phyloP scores from a whole-genome alignment of 164 flowering plant species.

The Umbilicus rupestris region DNA sequence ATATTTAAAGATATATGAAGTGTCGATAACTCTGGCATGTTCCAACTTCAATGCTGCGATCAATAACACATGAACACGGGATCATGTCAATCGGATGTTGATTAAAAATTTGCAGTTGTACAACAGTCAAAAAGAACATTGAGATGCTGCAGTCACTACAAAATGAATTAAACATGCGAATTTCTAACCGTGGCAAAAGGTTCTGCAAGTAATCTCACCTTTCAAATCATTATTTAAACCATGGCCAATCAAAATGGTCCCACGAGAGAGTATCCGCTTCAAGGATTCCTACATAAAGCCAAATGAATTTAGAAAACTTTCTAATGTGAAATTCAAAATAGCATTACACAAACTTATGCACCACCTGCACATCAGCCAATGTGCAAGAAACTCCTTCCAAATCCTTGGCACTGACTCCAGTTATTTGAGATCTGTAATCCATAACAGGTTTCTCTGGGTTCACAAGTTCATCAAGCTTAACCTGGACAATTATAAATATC shows the following conservation, averaged over 20 bases:
- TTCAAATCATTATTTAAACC: constrained; percentile 63
- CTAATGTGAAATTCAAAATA: not conserved
- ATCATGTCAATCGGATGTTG: not conserved
- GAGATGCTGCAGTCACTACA: not conserved
- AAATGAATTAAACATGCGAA: not conserved
- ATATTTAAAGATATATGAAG: constrained; percentile 58
- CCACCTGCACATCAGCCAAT: constrained; percentile 71
- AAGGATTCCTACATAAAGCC: constrained; percentile 41
- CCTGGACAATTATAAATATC: constrained; percentile 28
- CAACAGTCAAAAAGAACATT: not conserved
- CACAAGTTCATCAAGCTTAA: constrained; percentile 62
- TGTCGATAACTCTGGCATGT: constrained; percentile 81
- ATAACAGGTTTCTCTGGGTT: constrained; percentile 64
- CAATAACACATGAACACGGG: constrained; percentile 7
- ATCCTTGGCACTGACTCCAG: constrained; percentile 67
- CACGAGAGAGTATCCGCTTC: constrained; percentile 50
- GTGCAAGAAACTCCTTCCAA: constrained; percentile 52
- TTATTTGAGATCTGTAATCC: constrained; percentile 71
- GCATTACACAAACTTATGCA: not conserved
- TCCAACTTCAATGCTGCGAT: constrained; percentile 65
- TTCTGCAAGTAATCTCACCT: constrained; percentile 30
- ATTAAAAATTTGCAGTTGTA: not conserved
- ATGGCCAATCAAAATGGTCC: constrained; percentile 81
- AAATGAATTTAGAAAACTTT: constrained; percentile 11
- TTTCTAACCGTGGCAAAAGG: not conserved